Evolutionary conservation across 2,329 filamentous ascomycete genomes (phyloP), one percentile per base, ranked within the genome.

Genomic region (Cladophialophora exuberans): DNA sequence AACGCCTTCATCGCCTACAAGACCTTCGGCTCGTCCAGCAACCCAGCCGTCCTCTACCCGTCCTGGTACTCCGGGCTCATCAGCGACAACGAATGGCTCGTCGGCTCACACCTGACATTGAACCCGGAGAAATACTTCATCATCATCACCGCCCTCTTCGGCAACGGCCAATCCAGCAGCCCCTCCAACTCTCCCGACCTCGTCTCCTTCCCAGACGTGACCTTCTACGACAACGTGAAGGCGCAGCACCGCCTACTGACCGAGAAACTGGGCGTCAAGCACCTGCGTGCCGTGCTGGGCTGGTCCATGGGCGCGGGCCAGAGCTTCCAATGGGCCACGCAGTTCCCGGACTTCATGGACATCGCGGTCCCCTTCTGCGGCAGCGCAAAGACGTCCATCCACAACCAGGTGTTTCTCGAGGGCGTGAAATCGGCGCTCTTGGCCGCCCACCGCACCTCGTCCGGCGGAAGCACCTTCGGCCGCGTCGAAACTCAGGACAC

Each of bases 1-100:
- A 69, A 82, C 62, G 88, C 89, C 1, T 81, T 82, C 65, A 83
- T 93, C 50, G 87, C 88, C 13, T 93, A 89, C 76, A 90, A 88
- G 70, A 89, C 88, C 0, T 86, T 88, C 62, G 89, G 89, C 17
- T 76, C 85, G 52, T 68, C 81, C 0, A 78, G 74, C 0, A 76
- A 73, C 4, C 87, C 88, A 6, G 84, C 83, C 2, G 82, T 92
- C 54, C 80, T 92, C 57, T 92, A 92, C 65, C 89, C 88, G 2
- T 85, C 84, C 2, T 92, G 88, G 88, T 92, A 85, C 68, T 85
- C 83, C 15, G 85, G 85, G 56, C 75, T 72, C 2, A 88, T 92
- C 59, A 74, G 78, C 2, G 85, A 89, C 65, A 92, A 92, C 57
- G 78, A 87, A 67, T 91, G 88, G 88, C 79, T 92, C 9, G 79